phyloP scores from a whole-genome alignment of 1,139 yeast genomes.

The Kurtzmaniella quercitrusa region DNA sequence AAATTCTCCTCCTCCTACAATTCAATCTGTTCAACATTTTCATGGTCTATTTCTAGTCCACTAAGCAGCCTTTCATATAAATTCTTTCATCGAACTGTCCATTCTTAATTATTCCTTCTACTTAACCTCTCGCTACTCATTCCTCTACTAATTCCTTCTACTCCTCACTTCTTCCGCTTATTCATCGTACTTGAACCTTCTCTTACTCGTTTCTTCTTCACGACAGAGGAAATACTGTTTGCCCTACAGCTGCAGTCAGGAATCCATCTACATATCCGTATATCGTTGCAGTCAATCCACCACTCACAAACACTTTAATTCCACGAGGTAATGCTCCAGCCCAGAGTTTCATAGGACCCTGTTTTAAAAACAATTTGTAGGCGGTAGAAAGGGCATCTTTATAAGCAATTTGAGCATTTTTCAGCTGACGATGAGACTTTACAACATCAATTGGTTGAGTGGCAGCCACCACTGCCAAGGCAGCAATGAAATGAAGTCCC shows the following conservation, averaged over 20 bases:
- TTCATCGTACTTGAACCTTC: background rate
- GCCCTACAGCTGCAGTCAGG: conserved; percentile 44
- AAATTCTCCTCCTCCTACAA: no score
- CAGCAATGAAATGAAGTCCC: conserved; percentile 53
- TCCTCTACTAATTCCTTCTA: no score
- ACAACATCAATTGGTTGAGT: conserved; percentile 93
- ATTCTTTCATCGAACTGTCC: no score
- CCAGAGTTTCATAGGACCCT: conserved; percentile 65
- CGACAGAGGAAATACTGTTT: conserved; percentile 43
- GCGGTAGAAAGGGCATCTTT: conserved; percentile 72
- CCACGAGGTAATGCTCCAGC: conserved; percentile 79
- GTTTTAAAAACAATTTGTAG: conserved; percentile 63
- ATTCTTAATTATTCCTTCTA: no score
- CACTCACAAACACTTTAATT: conserved; percentile 71
- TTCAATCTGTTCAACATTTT: no score
- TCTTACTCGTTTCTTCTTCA: conserved; percentile 5
- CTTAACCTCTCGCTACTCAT: no score
- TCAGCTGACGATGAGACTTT: conserved; percentile 85
- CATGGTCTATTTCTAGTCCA: no score
- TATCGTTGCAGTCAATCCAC: conserved; percentile 71
- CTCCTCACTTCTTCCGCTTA: background rate
- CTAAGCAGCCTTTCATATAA: no score
- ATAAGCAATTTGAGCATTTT: conserved; percentile 57
- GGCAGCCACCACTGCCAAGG: conserved; percentile 62
- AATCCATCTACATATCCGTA: conserved; percentile 58